Percentiles rank a stretch among this genome's conserved stretches.
These are phyloP conservation scores for Cordyceps cateniannulata DNA, from an alignment of 2,329 filamentous ascomycete species.

Conservation along the genomic window DNA sequence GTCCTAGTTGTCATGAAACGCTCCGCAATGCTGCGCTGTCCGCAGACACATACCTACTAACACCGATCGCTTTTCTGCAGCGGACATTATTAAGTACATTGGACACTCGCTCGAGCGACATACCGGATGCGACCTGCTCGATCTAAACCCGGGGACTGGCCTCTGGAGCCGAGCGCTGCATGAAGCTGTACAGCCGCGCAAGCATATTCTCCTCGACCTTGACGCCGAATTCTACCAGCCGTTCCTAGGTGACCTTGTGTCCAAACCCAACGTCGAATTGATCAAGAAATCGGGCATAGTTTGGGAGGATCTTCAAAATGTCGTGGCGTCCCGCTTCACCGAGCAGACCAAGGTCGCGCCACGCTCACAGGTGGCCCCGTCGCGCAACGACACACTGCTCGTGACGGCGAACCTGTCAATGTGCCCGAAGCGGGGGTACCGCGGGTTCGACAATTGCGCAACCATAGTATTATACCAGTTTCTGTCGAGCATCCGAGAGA, in stretches of 20 bases:
- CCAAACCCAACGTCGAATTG: slow-evolving; percentile 42
- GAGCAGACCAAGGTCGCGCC: slow-evolving; percentile 40
- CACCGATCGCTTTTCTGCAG: slow-evolving; percentile 28
- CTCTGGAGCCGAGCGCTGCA: slow-evolving; percentile 75
- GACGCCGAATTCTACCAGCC: slow-evolving; percentile 51
- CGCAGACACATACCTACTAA: background rate
- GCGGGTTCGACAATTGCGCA: slow-evolving; percentile 49
- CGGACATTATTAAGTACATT: slow-evolving; percentile 66
- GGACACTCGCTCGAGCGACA: slow-evolving; percentile 62
- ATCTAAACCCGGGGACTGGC: slow-evolving; percentile 75
- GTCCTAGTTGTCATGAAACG: slow-evolving; percentile 6
- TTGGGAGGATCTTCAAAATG: slow-evolving; percentile 50
- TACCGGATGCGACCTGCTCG: slow-evolving; percentile 75
- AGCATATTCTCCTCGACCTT: slow-evolving; percentile 78
- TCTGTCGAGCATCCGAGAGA: slow-evolving; percentile 49
- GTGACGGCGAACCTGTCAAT: slow-evolving; percentile 61
- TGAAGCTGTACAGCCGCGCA: slow-evolving; percentile 66
- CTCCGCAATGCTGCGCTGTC: background rate
- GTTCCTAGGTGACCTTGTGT: slow-evolving; percentile 53
- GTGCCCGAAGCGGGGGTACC: slow-evolving; percentile 43
- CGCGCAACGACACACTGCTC: slow-evolving; percentile 66
- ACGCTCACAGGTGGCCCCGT: slow-evolving; percentile 32
- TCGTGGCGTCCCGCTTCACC: slow-evolving; percentile 45
- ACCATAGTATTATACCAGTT: slow-evolving; percentile 56
- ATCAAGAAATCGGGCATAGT: slow-evolving; percentile 52